These are phyloP conservation scores for Mycotypha africana DNA, from an alignment of 371 early-diverging fungal genomes.

Conservation along the genomic window DNA sequence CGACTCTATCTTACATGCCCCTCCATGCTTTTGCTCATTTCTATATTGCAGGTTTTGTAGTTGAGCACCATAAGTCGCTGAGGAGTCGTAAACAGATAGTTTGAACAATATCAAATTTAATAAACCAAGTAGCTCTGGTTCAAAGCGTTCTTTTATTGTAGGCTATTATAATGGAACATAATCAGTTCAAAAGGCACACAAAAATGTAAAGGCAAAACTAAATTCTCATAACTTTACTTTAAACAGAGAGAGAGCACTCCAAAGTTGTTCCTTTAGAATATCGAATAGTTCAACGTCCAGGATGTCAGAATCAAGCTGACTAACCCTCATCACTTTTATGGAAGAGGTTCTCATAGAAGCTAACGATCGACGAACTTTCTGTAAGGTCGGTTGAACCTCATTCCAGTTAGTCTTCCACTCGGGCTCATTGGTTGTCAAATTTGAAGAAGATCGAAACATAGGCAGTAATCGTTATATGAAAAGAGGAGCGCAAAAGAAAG, in stretches of 20 bases:
- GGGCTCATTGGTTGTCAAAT: conserved; percentile 24
- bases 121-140: conserved; percentile 55
- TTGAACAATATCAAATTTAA: conserved; percentile 58
- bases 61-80: conserved; percentile 64
- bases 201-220: background rate
- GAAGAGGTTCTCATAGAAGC: conserved; percentile 50
- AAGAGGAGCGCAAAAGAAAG: background rate
- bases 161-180: conserved; percentile 37
- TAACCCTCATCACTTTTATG: conserved; percentile 71
- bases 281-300: conserved; percentile 73
- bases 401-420: conserved; percentile 57
- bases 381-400: conserved; percentile 48
- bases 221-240: conserved; percentile 31
- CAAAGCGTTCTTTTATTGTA: conserved; percentile 49
- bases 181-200: too few species aligned
- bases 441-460: conserved; percentile 30
- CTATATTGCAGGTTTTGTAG: conserved; percentile 70
- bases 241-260: conserved; percentile 57
- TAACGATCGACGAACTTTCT: conserved; percentile 47
- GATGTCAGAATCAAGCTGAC: conserved; percentile 84
- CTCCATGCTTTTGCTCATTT: conserved; percentile 63
- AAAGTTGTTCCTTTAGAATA: conserved; percentile 73
- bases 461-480: background rate
- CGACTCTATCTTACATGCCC: conserved; percentile 43
- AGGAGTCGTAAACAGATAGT: conserved; percentile 56